phyloP scores from a whole-genome alignment of 208 protist genomes.

The Acanthamoeba lenticulata region DNA sequence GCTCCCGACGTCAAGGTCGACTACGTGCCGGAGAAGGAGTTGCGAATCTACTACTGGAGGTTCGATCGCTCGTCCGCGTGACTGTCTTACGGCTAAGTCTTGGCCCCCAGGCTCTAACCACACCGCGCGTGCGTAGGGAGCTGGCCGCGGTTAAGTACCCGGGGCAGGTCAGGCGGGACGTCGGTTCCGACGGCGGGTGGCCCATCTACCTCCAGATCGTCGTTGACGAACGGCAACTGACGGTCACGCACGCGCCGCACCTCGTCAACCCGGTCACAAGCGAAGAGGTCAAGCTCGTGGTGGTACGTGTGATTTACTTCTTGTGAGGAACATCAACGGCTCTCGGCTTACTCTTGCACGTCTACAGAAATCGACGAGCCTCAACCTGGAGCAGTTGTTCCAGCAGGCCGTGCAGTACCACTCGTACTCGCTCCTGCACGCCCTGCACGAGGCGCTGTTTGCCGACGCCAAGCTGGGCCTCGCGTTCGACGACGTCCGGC shows the following conservation, averaged over 20 bases:
- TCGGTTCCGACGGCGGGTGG: not conserved
- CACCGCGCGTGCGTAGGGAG: too few species aligned
- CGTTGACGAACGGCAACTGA: constrained; percentile 29
- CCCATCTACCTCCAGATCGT: constrained; percentile 65
- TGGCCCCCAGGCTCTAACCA: too few species aligned
- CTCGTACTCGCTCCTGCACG: constrained; percentile 32
- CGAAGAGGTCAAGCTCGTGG: not conserved
- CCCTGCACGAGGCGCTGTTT: not conserved
- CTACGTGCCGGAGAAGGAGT: constrained; percentile 51
- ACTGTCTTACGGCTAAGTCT: too few species aligned
- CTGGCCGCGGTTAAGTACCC: not conserved
- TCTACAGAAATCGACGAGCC: constrained; percentile 32
- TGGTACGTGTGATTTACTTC: not conserved
- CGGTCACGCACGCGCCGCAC: not conserved
- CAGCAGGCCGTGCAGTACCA: constrained; percentile 28
- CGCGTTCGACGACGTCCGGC: not conserved
- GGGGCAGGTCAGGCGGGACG: not conserved
- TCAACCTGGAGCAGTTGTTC: constrained; percentile 61
- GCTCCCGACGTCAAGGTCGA: constrained; percentile 56
- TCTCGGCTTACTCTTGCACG: too few species aligned
- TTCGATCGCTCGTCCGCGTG: too few species aligned
- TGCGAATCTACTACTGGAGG: constrained; percentile 62
- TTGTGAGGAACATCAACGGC: not conserved
- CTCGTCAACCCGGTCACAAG: constrained; percentile 32
- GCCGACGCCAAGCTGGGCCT: not conserved